Conservation (phyloP, 78 protist genomes). For the Dictyostelium citrinum region DNA sequence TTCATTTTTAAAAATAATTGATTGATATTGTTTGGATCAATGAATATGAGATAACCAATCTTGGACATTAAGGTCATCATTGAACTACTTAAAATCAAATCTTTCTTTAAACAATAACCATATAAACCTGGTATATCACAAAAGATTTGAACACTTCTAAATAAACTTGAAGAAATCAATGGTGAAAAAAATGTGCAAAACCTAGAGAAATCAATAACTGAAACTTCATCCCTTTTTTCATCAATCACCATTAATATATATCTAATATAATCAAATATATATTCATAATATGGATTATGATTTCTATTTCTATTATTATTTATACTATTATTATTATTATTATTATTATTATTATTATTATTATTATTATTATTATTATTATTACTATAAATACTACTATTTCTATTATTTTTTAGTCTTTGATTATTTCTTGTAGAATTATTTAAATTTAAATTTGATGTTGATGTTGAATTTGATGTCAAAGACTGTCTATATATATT, state of each 20-base stretch:
- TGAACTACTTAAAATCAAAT: background rate
- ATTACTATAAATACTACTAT: background rate
- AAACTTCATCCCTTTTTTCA: background rate
- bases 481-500: background rate
- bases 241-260: constrained; percentile 3
- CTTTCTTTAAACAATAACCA: constrained; percentile 6
- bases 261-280: background rate
- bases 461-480: background rate
- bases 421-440: background rate
- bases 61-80: background rate
- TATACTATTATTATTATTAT: background rate
- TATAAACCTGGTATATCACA: background rate
- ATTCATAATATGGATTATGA: background rate
- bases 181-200: background rate
- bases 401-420: background rate
- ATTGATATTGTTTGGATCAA: background rate
- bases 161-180: background rate
- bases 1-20: background rate
- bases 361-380: background rate
- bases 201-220: background rate
- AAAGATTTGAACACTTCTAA: constrained; percentile 1
- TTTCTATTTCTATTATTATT: background rate
- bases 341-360: background rate
- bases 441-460: background rate
- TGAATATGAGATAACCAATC: background rate